These are phyloP conservation scores for Nothopassalora personata DNA, from an alignment of 2,329 filamentous ascomycete genomes.

Conservation along the genomic window DNA sequence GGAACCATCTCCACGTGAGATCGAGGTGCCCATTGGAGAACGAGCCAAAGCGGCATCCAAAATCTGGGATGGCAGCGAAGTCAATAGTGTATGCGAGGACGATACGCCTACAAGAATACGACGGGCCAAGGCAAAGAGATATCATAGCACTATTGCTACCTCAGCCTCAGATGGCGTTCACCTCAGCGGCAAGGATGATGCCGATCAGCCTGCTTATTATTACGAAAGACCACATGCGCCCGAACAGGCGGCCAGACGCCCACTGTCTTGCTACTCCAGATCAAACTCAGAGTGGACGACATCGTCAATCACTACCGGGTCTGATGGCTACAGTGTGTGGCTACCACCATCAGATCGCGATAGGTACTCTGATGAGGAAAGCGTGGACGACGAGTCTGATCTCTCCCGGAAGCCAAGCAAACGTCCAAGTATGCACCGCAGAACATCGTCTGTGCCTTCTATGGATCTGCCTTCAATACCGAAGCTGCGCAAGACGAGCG, in stretches of 20 bases:
- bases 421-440: constrained; percentile 37
- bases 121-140: constrained; percentile 22
- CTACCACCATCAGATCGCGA: constrained; percentile 40
- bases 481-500: constrained; percentile 35
- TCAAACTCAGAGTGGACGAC: constrained; percentile 27
- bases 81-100: constrained; percentile 27
- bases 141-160: constrained; percentile 19
- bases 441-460: constrained; percentile 46
- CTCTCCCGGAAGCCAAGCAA: constrained; percentile 1
- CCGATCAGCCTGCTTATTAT: constrained; percentile 21
- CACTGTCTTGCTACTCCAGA: constrained; percentile 17
- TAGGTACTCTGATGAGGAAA: constrained; percentile 28
- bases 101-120: constrained; percentile 11
- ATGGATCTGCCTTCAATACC: constrained; percentile 43
- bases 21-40: constrained; percentile 60
- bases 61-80: constrained; percentile 40
- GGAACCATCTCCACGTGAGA: constrained; percentile 41
- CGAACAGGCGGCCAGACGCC: constrained; percentile 10
- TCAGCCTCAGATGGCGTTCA: constrained; percentile 11
- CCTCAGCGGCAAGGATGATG: constrained; percentile 12
- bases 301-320: constrained; percentile 10
- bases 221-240: constrained; percentile 17
- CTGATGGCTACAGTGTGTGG: constrained; percentile 43
- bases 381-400: constrained; percentile 25
- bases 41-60: constrained; percentile 44